A percentile compares a stretch with the other conserved stretches of the same genome.
Evolutionary conservation across 106 monocot genomes (phyloP).

Genomic region (Allium sativum): DNA sequence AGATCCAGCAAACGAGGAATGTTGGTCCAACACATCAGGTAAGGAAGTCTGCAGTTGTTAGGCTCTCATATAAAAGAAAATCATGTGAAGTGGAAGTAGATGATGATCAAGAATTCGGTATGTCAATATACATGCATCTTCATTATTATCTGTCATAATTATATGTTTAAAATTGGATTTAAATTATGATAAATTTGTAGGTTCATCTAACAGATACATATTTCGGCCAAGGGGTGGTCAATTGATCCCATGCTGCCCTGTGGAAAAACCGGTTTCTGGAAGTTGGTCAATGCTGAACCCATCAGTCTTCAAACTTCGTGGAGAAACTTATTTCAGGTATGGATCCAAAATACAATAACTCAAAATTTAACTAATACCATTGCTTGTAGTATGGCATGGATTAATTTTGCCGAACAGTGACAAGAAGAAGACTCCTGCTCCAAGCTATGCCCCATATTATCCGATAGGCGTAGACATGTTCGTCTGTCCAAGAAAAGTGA

Average conservation of each 20-base stretch:
- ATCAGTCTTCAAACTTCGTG: constrained; percentile 82
- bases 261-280: constrained; percentile 39
- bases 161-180: too few relatives aligned
- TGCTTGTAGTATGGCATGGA: too few relatives aligned
- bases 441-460: constrained; percentile 48
- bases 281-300: constrained; percentile 77
- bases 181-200: constrained; percentile 5
- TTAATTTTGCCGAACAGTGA: constrained; percentile 23
- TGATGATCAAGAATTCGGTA: constrained; percentile 10
- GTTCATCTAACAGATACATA: constrained; percentile 55
- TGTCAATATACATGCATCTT: not conserved
- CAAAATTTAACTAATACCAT: too few relatives aligned
- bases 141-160: too few relatives aligned
- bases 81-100: constrained; percentile 24
- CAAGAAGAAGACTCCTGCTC: constrained; percentile 50
- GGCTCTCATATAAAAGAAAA: constrained; percentile 67
- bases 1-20: constrained; percentile 18
- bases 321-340: constrained; percentile 82
- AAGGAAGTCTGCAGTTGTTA: constrained; percentile 57
- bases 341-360: constrained; percentile 4
- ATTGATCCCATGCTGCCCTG: constrained; percentile 42
- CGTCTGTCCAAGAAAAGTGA: constrained; percentile 37
- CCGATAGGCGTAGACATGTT: constrained; percentile 65
- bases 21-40: constrained; percentile 22
- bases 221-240: constrained; percentile 65